phyloP scores from a whole-genome alignment of 2,329 filamentous ascomycete species.

The Mollisia scopiformis region DNA sequence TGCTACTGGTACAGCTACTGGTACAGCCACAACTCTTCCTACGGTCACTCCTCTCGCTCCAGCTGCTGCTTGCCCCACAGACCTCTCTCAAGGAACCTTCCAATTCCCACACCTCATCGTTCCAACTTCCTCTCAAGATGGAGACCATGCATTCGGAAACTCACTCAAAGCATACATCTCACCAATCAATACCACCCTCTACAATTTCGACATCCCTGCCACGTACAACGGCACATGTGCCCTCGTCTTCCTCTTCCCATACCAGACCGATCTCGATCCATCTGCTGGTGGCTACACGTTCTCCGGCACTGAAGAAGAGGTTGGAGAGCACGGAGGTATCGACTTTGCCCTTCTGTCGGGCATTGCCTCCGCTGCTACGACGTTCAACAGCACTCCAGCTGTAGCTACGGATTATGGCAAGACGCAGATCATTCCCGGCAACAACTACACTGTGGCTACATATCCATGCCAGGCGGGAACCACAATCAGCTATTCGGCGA shows the following conservation, averaged over 20 bases:
- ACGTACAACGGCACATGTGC: slow-evolving; percentile 27
- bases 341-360: slow-evolving; percentile 30
- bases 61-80: slow-evolving; percentile 25
- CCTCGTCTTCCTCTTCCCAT: slow-evolving; percentile 37
- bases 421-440: slow-evolving; percentile 33
- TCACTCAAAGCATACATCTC: slow-evolving; percentile 30
- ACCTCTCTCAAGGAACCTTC: slow-evolving; percentile 25
- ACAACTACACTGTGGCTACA: slow-evolving; percentile 32
- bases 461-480: slow-evolving; percentile 29
- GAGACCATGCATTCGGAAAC: slow-evolving; percentile 25
- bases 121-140: slow-evolving; percentile 28
- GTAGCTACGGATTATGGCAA: slow-evolving; percentile 31
- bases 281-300: slow-evolving; percentile 27
- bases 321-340: slow-evolving; percentile 29
- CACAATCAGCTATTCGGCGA: slow-evolving; percentile 20
- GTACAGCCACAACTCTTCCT: slow-evolving; percentile 2
- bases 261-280: slow-evolving; percentile 23
- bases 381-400: slow-evolving; percentile 25
- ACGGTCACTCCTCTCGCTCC: too few species aligned
- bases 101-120: slow-evolving; percentile 34
- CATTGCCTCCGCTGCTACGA: slow-evolving; percentile 20
- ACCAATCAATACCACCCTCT: slow-evolving; percentile 30
- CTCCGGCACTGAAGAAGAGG: slow-evolving; percentile 32
- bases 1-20: background rate
- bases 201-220: slow-evolving; percentile 34